phyloP scores from a whole-genome alignment of 2,329 filamentous ascomycete species.

The Pyrenophora tritici-repentis region DNA sequence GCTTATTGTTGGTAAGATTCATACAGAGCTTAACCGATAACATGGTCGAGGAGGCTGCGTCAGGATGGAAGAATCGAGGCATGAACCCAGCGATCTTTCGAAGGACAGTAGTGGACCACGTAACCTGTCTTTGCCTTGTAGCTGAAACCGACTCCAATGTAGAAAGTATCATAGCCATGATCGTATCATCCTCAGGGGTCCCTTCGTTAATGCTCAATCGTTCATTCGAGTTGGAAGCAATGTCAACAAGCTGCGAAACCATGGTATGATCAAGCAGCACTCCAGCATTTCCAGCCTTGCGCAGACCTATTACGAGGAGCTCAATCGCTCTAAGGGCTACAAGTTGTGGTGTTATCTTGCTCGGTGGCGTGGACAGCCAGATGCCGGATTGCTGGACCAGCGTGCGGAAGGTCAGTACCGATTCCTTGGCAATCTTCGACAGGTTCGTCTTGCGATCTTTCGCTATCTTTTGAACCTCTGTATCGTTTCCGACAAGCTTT shows the following conservation, averaged over 20 bases:
- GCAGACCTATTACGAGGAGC: slow-evolving; percentile 58
- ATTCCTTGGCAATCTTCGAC: slow-evolving; percentile 65
- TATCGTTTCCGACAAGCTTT: slow-evolving; percentile 56
- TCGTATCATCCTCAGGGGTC: slow-evolving; percentile 24
- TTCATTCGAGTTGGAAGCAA: slow-evolving; percentile 40
- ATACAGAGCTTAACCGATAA: slow-evolving; percentile 73
- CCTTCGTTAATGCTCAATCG: slow-evolving; percentile 22
- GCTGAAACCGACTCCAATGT: slow-evolving; percentile 58
- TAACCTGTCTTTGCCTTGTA: slow-evolving; percentile 48
- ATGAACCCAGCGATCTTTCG: slow-evolving; percentile 57
- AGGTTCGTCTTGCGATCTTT: slow-evolving; percentile 71
- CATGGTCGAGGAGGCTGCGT: slow-evolving; percentile 32
- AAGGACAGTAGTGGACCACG: slow-evolving; percentile 54
- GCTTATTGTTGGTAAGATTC: slow-evolving; percentile 84
- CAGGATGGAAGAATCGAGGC: slow-evolving; percentile 33
- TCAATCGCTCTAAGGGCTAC: slow-evolving; percentile 69
- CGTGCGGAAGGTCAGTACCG: slow-evolving; percentile 61
- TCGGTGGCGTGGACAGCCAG: slow-evolving; percentile 63
- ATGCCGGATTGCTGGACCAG: slow-evolving; percentile 59
- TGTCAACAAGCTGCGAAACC: slow-evolving; percentile 50
- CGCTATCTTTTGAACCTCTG: slow-evolving; percentile 65
- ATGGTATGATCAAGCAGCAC: slow-evolving; percentile 52
- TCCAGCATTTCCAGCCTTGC: slow-evolving; percentile 54
- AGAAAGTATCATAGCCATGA: slow-evolving; percentile 53
- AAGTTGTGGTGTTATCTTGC: slow-evolving; percentile 64